Percentiles rank a stretch among this genome's conserved stretches.
These are phyloP conservation scores for Trichophyton verrucosum DNA, from an alignment of 2,329 filamentous ascomycete species.

Conservation along the genomic window DNA sequence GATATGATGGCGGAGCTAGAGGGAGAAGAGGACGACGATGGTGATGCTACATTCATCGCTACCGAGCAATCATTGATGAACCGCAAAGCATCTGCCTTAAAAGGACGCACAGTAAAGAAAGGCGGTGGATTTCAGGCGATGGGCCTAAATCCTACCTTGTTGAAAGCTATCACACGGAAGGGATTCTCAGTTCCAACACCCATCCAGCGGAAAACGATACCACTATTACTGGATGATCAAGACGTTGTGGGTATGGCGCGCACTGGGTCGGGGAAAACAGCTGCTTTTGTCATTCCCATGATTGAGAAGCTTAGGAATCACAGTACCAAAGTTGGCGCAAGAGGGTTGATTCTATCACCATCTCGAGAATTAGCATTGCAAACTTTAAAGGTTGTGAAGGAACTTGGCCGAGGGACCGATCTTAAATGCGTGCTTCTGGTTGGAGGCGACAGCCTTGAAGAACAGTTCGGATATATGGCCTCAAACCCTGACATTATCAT, in stretches of 20 bases:
- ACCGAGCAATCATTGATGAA: slow-evolving; percentile 77
- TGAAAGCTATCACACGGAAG: slow-evolving; percentile 86
- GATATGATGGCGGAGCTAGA: slow-evolving; percentile 46
- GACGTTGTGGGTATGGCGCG: slow-evolving; percentile 99
- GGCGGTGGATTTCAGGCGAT: slow-evolving; percentile 94
- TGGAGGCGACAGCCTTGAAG: slow-evolving; percentile 88
- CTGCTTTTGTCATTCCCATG: slow-evolving; percentile 97
- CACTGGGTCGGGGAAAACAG: slow-evolving; percentile 97
- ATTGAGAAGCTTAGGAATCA: slow-evolving; percentile 85
- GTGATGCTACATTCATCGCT: slow-evolving; percentile 83
- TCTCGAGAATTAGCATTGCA: slow-evolving; percentile 90
- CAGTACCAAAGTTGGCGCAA: slow-evolving; percentile 70
- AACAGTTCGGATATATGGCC: slow-evolving; percentile 87
- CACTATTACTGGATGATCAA: slow-evolving; percentile 72
- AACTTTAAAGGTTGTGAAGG: slow-evolving; percentile 91
- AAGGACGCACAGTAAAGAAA: slow-evolving; percentile 81
- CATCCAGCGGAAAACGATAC: slow-evolving; percentile 94
- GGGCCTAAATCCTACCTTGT: slow-evolving; percentile 67
- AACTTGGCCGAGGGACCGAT: slow-evolving; percentile 80
- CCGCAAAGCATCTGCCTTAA: slow-evolving; percentile 67
- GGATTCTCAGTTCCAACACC: slow-evolving; percentile 94
- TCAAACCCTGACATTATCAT: slow-evolving; percentile 95
- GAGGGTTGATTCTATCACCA: slow-evolving; percentile 79
- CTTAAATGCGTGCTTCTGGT: slow-evolving; percentile 81
- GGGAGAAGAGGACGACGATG: slow-evolving; percentile 46